Percentiles rank a stretch among this genome's conserved stretches.
These are phyloP conservation scores for Microdochium nivale DNA, from an alignment of 2,329 filamentous ascomycete species.

Conservation along the genomic window DNA sequence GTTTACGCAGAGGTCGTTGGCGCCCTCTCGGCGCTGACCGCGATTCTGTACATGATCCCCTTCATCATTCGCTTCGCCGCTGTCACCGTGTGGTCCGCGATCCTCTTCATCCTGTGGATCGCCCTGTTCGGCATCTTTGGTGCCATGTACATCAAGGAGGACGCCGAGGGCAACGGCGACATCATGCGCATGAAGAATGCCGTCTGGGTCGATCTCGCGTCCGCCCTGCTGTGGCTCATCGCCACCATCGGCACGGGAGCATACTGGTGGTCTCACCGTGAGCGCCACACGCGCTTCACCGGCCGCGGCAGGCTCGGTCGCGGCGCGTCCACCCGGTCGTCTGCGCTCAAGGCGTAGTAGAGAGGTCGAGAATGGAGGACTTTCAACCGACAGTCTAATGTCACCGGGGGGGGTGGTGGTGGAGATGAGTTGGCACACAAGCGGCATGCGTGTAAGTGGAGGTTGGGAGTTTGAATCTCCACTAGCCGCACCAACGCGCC, in stretches of 20 bases:
- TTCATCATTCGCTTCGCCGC: constrained; percentile 44
- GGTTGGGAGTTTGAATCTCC: too few relatives aligned
- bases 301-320: constrained; percentile 42
- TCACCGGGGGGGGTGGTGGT: too few relatives aligned
- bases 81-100: constrained; percentile 59
- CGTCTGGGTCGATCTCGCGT: constrained; percentile 73
- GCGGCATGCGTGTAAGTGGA: too few relatives aligned
- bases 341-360: background rate
- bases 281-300: constrained; percentile 46
- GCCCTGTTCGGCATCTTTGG: constrained; percentile 79
- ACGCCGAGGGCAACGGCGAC: constrained; percentile 53
- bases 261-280: constrained; percentile 51
- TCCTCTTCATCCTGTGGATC: constrained; percentile 73
- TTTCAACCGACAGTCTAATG: too few relatives aligned
- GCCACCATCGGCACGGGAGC: constrained; percentile 45
- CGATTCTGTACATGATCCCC: constrained; percentile 57
- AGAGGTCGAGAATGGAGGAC: background rate
- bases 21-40: constrained; percentile 54
- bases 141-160: constrained; percentile 64
- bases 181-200: constrained; percentile 76
- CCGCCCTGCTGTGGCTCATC: constrained; percentile 68
- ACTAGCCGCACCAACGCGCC: too few relatives aligned
- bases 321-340: constrained; percentile 6
- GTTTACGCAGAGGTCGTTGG: constrained; percentile 66
- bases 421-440: too few relatives aligned